Evolutionary conservation across 2,329 filamentous ascomycete species (phyloP).

Genomic region (Colletotrichum tamarilloi): DNA sequence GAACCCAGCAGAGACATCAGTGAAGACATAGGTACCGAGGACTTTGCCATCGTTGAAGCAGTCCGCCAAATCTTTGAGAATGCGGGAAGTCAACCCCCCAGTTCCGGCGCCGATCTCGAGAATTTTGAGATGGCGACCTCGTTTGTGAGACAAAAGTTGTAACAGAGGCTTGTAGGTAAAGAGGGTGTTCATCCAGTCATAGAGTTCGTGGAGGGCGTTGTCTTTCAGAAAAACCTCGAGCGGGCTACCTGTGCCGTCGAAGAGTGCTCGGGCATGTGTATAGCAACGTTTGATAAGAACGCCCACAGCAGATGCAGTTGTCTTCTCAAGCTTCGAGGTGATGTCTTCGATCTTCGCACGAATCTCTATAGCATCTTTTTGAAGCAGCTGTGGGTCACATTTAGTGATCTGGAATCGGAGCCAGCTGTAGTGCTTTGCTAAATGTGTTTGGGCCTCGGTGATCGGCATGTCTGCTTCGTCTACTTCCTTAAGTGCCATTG

Average conservation of each 20-base stretch:
- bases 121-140: conserved; percentile 47
- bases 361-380: neutral
- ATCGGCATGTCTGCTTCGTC: neutral
- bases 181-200: conserved; percentile 30
- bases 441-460: neutral
- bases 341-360: neutral
- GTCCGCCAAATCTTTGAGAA: conserved; percentile 5
- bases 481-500: neutral
- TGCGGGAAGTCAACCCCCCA: conserved; percentile 17
- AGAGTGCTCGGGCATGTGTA: neutral
- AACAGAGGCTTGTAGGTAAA: conserved; percentile 7
- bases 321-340: neutral
- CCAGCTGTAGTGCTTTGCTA: conserved; percentile 1
- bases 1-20: conserved; percentile 39
- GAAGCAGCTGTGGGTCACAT: neutral
- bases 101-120: conserved; percentile 33
- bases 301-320: neutral
- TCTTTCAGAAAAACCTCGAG: conserved; percentile 15
- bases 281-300: conserved; percentile 19
- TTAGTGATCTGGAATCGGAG: neutral
- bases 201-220: conserved; percentile 19
- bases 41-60: conserved; percentile 30
- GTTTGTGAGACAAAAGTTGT: neutral
- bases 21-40: conserved; percentile 39
- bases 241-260: neutral